Base-by-base conservation (phyloP, 2,329 filamentous ascomycete genomes). In the Nothophoma quercina region DNA sequence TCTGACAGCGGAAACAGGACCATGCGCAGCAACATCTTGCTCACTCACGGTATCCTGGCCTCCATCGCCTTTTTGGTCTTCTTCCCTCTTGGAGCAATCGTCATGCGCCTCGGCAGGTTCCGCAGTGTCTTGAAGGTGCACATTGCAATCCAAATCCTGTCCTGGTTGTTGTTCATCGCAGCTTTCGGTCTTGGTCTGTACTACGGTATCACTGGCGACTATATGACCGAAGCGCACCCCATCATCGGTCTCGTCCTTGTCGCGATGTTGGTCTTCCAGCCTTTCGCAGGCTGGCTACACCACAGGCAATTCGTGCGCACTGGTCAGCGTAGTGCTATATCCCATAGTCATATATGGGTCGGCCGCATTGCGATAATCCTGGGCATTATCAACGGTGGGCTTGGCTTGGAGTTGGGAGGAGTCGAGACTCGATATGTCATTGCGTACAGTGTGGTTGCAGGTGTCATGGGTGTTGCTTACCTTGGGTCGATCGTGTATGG, bases 321-420 rank as follows among this genome's bases (percentile, higher is more conserved):
- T 4, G 72, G 74, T 8, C 64, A 67, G 6, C 77, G 78, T 32
- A 77, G 75, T 3, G 56, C 75, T 12, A 77, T 75, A 54, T 79
- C 78, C 1, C 75, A 79, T 51, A 65, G 69, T 2, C 82, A 85
- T 57, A 72, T 83, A n/a, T 84, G 82, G 82, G 67, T 81, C 22
- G 82, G 82, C 15, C 72, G 82, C 2, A 58, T 73, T 18, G 70
- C 79, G 25, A 78, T 85, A 23, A 68, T 77, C 2, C 65, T 84
- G 4, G 82, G 79, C 1, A 79, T 83, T 45, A 73, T 84, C 63
- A 84, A 84, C 63, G 82, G 79, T 18, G 82, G 81, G 1, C 67
- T 84, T 2, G 82, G 82, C 0, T 74, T 84, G 30, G 67, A 72
- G 44, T 62, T 81, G 15, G 41, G 38, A 1, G 19, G 43, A 0